These are phyloP conservation scores for Agapanthus africanus DNA, from an alignment of 106 monocot genomes.

Conservation along the genomic window DNA sequence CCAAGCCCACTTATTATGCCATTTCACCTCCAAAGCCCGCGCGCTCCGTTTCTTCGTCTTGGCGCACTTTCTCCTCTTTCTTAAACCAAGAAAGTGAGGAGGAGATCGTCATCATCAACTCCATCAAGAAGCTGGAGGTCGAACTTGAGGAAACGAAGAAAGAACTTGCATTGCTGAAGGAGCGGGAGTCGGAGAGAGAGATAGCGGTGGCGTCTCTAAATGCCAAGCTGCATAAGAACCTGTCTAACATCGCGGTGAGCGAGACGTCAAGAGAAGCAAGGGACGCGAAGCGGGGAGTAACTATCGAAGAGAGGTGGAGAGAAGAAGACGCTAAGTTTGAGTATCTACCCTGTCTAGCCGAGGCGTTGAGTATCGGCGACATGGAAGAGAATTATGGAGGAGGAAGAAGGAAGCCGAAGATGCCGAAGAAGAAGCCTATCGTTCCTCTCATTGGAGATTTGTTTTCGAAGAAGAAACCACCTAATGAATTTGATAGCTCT, in stretches of 20 bases:
- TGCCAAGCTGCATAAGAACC: conserved; percentile 45
- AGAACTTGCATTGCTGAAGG: conserved; percentile 55
- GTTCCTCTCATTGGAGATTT: conserved; percentile 74
- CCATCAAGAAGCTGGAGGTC: conserved; percentile 47
- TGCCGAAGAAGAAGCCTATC: conserved; percentile 66
- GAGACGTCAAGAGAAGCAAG: conserved; percentile 15
- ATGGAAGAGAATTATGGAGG: conserved; percentile 21
- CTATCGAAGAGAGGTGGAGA: conserved; percentile 17
- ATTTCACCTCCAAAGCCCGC: neutral
- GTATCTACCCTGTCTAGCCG: conserved; percentile 46
- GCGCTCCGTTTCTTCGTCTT: conserved; percentile 15
- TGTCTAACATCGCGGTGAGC: conserved; percentile 31
- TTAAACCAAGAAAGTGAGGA: conserved; percentile 24
- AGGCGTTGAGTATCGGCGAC: conserved; percentile 41
- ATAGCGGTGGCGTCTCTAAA: conserved; percentile 55
- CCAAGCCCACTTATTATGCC: neutral
- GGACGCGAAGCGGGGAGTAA: conserved; percentile 8
- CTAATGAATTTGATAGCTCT: conserved; percentile 12
- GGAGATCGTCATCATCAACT: conserved; percentile 12
- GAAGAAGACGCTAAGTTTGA: conserved; percentile 23
- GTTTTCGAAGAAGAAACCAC: conserved; percentile 33
- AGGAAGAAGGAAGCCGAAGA: conserved; percentile 19
- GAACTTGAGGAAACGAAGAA: conserved; percentile 58
- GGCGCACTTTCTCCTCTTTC: conserved; percentile 21
- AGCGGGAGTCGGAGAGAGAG: conserved; percentile 57